Conservation (phyloP, 768 basidiomycete genomes). For the Lactarius hatsudake region DNA sequence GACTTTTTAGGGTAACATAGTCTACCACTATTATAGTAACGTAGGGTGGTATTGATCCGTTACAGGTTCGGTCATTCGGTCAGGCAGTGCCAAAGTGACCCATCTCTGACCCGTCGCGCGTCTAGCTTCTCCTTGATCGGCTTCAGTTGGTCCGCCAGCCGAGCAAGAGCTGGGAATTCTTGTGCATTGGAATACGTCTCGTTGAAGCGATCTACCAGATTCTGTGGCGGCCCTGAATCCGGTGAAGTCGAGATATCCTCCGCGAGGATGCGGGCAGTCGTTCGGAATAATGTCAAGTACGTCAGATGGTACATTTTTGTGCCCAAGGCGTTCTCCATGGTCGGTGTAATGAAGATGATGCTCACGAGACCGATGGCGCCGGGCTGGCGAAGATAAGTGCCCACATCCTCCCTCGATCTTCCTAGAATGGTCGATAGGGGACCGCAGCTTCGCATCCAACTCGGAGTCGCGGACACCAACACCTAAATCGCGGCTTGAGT, state of each 20-base stretch:
- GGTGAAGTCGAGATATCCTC: background rate
- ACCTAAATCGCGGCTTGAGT: too few relatives aligned
- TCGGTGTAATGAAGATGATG: background rate
- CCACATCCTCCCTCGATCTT: background rate
- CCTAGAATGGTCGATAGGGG: background rate
- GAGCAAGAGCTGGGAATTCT: background rate
- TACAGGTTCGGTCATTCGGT: too few relatives aligned
- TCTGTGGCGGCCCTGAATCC: background rate
- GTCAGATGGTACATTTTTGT: background rate
- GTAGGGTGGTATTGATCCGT: too few relatives aligned
- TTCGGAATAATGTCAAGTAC: background rate
- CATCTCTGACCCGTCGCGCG: too few relatives aligned
- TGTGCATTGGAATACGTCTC: background rate
- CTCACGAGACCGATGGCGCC: background rate
- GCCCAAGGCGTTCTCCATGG: background rate
- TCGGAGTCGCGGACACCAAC: background rate
- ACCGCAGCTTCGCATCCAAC: background rate
- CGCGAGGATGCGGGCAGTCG: background rate
- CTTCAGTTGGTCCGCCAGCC: background rate
- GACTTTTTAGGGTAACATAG: too few relatives aligned
- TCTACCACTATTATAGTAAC: too few relatives aligned
- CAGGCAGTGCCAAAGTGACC: too few relatives aligned
- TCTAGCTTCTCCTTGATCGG: background rate
- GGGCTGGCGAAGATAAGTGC: background rate
- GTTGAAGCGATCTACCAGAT: background rate